These are phyloP conservation scores for Aspergillus incahuasiensis DNA, from an alignment of 495 filamentous ascomycete genomes.

Conservation along the genomic window DNA sequence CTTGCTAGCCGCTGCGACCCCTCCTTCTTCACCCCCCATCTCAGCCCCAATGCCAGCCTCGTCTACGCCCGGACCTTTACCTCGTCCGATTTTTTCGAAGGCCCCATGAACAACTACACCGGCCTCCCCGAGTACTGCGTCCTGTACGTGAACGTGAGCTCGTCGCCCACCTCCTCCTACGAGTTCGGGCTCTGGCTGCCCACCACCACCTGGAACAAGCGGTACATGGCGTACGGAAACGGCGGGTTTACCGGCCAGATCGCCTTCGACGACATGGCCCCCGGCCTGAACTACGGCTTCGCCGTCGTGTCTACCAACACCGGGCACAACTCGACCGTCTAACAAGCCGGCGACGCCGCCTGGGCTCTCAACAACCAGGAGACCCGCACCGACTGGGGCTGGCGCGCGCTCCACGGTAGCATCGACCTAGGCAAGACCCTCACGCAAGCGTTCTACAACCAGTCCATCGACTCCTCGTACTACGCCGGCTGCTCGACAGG, in stretches of 20 bases:
- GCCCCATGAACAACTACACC: too few species aligned
- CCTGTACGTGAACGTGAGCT: too few species aligned
- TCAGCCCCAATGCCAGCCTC: too few species aligned
- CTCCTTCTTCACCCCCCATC: too few species aligned
- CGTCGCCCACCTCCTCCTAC: too few species aligned
- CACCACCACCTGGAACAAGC: slow-evolving; percentile 4
- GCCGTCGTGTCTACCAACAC: slow-evolving; percentile 53
- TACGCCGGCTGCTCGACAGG: slow-evolving; percentile 57
- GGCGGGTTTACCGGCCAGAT: slow-evolving; percentile 6
- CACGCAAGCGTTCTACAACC: slow-evolving; percentile 40
- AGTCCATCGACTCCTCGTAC: slow-evolving; percentile 42
- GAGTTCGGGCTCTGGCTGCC: too few species aligned
- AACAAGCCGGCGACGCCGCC: slow-evolving; percentile 20
- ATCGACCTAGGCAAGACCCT: slow-evolving; percentile 30
- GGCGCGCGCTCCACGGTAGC: slow-evolving; percentile 12
- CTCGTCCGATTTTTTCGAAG: too few species aligned
- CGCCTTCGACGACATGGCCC: slow-evolving; percentile 1
- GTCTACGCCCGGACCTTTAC: too few species aligned
- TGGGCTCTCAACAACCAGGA: slow-evolving; percentile 47
- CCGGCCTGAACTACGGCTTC: slow-evolving; percentile 42
- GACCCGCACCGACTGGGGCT: slow-evolving; percentile 23
- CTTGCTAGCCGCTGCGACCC: too few species aligned
- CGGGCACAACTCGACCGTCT: slow-evolving; percentile 42
- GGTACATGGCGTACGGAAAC: slow-evolving; percentile 8
- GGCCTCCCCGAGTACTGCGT: too few species aligned